Evolutionary conservation across 2,329 filamentous ascomycete species (phyloP).

Genomic region (Colletotrichum tamarilloi): DNA sequence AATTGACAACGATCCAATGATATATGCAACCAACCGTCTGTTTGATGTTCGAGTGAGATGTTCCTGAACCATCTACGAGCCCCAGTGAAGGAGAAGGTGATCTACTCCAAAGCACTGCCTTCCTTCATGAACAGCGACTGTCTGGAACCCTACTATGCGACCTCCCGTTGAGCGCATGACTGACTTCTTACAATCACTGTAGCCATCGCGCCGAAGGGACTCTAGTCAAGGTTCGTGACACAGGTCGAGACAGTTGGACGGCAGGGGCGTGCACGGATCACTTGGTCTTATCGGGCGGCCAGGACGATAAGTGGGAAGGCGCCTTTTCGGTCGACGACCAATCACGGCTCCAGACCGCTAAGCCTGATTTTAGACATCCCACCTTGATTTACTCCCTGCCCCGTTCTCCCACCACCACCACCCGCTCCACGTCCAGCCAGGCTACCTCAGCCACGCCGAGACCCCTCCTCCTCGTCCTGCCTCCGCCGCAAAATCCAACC

Average conservation of each 20-base stretch:
- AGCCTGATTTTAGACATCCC: conserved; percentile 39
- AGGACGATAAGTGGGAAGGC: conserved; percentile 17
- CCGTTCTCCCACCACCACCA: conserved; percentile 13
- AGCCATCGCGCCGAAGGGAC: background rate
- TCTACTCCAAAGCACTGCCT: too few relatives aligned
- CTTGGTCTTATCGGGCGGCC: conserved; percentile 19
- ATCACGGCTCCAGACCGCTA: conserved; percentile 19
- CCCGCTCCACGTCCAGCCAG: conserved; percentile 22
- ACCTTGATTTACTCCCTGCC: conserved; percentile 37
- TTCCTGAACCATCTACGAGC: background rate
- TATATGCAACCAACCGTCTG: background rate
- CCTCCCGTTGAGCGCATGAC: background rate
- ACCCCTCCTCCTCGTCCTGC: conserved; percentile 33
- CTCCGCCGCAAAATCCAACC: conserved; percentile 33
- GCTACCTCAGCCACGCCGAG: conserved; percentile 34
- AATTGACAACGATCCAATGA: background rate
- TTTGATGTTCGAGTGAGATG: background rate
- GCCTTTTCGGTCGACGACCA: conserved; percentile 27
- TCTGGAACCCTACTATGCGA: background rate
- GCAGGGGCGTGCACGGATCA: conserved; percentile 17
- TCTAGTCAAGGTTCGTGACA: background rate
- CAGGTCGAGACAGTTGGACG: background rate
- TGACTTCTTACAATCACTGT: background rate
- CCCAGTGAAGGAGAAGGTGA: too few relatives aligned
- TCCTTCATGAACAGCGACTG: background rate